These are phyloP conservation scores for Pyricularia sp. DNA, from an alignment of 2,329 filamentous ascomycete genomes.

Conservation along the genomic window DNA sequence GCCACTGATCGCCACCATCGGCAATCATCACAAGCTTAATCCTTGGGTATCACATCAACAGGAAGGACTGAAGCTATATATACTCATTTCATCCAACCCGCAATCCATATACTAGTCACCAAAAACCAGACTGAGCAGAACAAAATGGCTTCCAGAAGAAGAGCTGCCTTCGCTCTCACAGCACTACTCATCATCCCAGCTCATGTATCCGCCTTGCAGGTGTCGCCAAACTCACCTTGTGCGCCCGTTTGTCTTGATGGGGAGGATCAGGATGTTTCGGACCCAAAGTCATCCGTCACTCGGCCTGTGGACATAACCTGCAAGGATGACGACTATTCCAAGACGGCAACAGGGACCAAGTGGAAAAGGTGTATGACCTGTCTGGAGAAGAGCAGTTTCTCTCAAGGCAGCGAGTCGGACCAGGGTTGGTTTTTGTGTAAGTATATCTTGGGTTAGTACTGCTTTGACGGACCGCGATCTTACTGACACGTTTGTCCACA, in stretches of 20 bases:
- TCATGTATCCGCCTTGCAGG: constrained; percentile 31
- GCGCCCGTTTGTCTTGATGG: constrained; percentile 38
- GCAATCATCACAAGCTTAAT: not conserved
- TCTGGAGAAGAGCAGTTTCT: constrained; percentile 40
- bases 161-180: not conserved
- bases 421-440: constrained; percentile 48
- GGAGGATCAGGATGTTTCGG: constrained; percentile 28
- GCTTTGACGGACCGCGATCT: not conserved
- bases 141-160: not conserved
- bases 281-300: constrained; percentile 36
- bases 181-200: not conserved
- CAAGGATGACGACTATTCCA: constrained; percentile 31
- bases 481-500: not conserved
- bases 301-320: constrained; percentile 36
- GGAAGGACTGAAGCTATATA: not conserved
- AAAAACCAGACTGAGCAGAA: not conserved
- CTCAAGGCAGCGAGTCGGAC: constrained; percentile 38
- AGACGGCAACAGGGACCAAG: constrained; percentile 28
- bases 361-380: constrained; percentile 42
- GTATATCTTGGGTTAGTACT: constrained; percentile 16
- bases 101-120: not conserved
- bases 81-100: not conserved
- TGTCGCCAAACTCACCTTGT: constrained; percentile 45
- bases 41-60: not conserved
- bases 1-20: not conserved